phyloP scores from a whole-genome alignment of 768 basidiomycete genomes.

The Leucosporidium scottii region DNA sequence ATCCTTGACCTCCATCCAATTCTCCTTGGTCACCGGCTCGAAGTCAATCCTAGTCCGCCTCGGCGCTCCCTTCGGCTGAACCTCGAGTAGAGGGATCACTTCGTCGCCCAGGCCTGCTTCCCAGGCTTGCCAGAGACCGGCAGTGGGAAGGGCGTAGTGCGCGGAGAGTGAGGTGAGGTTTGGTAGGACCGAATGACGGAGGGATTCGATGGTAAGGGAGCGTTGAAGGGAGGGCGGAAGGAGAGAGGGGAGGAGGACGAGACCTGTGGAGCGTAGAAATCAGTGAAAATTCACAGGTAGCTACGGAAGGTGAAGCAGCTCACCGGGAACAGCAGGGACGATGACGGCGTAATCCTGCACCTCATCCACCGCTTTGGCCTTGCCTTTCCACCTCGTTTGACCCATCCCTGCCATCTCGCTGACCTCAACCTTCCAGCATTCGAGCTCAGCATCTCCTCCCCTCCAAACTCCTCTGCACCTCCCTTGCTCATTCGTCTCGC shows the following conservation, averaged over 20 bases:
- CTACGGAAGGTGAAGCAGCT: not conserved
- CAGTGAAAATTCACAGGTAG: not conserved
- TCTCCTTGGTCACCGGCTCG: not conserved
- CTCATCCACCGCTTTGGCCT: constrained; percentile 4
- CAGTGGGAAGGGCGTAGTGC: constrained; percentile 68
- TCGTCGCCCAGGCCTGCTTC: constrained; percentile 4
- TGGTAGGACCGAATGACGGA: constrained; percentile 62
- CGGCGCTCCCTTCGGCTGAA: not conserved
- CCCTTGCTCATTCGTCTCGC: not conserved
- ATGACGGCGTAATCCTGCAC: constrained; percentile 20
- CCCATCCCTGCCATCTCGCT: constrained; percentile 17
- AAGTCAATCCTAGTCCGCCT: not conserved
- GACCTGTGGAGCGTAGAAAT: constrained; percentile 50
- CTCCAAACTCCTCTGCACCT: constrained; percentile 2
- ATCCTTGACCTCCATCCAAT: not conserved
- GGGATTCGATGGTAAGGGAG: constrained; percentile 61
- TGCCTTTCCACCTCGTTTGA: constrained; percentile 26
- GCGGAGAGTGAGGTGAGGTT: constrained; percentile 86
- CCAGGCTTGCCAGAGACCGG: constrained; percentile 68
- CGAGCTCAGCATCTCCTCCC: not conserved
- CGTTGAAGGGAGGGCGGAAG: constrained; percentile 59
- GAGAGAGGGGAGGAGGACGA: constrained; percentile 74
- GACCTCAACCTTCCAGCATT: constrained; percentile 16
- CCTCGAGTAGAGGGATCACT: constrained; percentile 6
- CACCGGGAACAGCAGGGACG: constrained; percentile 25